Conservation (phyloP, 192 early-diverging fungal species). For the Backusella macrospora region DNA sequence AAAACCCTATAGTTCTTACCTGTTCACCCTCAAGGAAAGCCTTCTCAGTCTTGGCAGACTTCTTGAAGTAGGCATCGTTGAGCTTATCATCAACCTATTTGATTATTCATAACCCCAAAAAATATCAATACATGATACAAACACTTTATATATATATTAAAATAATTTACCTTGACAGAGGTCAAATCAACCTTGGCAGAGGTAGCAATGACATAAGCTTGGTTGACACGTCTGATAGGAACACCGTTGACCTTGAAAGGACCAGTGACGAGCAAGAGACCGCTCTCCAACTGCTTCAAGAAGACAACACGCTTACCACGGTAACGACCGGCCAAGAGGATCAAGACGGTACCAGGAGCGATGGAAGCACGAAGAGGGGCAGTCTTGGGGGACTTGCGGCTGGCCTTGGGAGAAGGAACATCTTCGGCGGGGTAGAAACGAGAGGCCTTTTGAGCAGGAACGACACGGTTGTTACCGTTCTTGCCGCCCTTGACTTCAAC, state of each 20-base stretch:
- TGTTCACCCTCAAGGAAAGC: conserved; percentile 80
- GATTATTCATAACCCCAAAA: background rate
- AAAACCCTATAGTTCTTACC: conserved; percentile 31
- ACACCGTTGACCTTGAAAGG: conserved; percentile 99
- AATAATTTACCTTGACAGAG: conserved; percentile 51
- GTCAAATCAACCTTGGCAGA: conserved; percentile 96
- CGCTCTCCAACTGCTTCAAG: conserved; percentile 94
- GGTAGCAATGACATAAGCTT: conserved; percentile 98
- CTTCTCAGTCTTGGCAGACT: conserved; percentile 64
- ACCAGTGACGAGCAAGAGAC: conserved; percentile 95
- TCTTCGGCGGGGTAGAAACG: conserved; percentile 88
- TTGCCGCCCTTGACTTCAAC: conserved; percentile 79
- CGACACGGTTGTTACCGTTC: conserved; percentile 72
- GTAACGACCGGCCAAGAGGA: conserved; percentile 93
- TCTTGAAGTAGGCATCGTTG: conserved; percentile 91
- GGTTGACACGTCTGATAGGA: conserved; percentile 96
- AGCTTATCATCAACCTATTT: conserved; percentile 68
- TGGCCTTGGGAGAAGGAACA: conserved; percentile 72
- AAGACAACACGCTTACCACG: conserved; percentile 99
- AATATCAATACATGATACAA: background rate
- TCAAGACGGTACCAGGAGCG: conserved; percentile 97
- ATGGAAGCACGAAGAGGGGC: conserved; percentile 86
- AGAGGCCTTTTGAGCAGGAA: conserved; percentile 71
- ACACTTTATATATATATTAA: background rate
- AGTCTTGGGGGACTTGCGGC: conserved; percentile 75